Evolutionary conservation across 139 green algal genomes (phyloP).

Genomic region (Chlorella sp.): DNA sequence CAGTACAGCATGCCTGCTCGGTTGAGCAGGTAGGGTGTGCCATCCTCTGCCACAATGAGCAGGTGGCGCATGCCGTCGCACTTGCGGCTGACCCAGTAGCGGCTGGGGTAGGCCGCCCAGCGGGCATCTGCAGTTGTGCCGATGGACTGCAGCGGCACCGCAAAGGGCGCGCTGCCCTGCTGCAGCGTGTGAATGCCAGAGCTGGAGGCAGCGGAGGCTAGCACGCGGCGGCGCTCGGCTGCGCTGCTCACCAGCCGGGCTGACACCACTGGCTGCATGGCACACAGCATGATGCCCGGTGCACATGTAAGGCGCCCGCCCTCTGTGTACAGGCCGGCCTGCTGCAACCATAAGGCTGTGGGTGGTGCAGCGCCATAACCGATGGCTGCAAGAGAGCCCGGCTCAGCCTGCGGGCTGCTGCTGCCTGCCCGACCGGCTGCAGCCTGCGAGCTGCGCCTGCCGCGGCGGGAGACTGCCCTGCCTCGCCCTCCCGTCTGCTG

Average conservation of each 20-base stretch:
- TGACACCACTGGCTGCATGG: not conserved
- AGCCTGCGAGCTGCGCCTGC: not conserved
- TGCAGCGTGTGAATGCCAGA: not conserved
- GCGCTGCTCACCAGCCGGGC: not conserved
- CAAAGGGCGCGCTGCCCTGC: not conserved
- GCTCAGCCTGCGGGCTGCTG: not conserved
- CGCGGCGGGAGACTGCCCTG: not conserved
- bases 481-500: too few relatives aligned
- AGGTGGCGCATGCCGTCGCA: not conserved
- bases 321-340: not conserved
- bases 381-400: not conserved
- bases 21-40: constrained; percentile 6
- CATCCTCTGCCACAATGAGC: not conserved
- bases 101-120: not conserved
- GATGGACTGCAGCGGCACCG: not conserved
- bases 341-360: not conserved
- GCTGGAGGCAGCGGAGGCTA: not conserved
- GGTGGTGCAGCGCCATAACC: not conserved
- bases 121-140: not conserved
- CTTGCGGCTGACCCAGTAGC: not conserved
- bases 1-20: not conserved
- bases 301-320: not conserved
- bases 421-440: not conserved
- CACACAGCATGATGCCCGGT: not conserved
- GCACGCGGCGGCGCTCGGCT: not conserved